Conservation (phyloP, 179 eudicot species). For the Heliamphora pulchella region DNA sequence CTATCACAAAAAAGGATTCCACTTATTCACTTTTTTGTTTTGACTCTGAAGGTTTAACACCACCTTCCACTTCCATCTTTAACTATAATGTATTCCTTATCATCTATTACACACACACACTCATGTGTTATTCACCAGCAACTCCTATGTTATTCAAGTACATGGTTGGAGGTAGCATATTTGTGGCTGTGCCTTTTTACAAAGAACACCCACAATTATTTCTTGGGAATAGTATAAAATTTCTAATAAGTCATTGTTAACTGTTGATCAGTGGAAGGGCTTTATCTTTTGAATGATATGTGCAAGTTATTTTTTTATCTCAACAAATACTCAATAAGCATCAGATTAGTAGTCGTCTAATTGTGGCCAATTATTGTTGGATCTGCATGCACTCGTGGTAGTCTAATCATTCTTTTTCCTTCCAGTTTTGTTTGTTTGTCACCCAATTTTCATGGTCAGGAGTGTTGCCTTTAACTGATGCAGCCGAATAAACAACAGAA, state of each 20-base stretch:
- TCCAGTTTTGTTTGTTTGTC: constrained; percentile 7
- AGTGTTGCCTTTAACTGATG: constrained; percentile 4
- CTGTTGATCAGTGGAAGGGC: background rate
- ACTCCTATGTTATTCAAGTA: background rate
- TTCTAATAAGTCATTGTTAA: background rate
- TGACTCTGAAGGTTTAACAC: no score
- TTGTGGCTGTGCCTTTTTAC: background rate
- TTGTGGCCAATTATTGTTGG: background rate
- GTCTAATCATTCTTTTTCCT: background rate
- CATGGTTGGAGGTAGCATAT: background rate
- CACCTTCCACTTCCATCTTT: no score
- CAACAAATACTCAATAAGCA: background rate
- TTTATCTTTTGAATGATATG: background rate
- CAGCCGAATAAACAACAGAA: constrained; percentile 20
- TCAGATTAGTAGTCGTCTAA: background rate
- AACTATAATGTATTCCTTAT: background rate
- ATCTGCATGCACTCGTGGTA: background rate
- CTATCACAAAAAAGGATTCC: background rate
- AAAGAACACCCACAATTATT: background rate
- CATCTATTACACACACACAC: background rate
- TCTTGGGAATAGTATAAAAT: background rate
- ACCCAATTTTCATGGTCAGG: background rate
- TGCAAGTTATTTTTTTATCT: background rate
- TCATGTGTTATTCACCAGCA: background rate
- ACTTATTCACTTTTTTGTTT: background rate